Evolutionary conservation across 2,329 filamentous ascomycete genomes (phyloP), one percentile per base, ranked within the genome.

Genomic region (Botrytis fragariae): DNA sequence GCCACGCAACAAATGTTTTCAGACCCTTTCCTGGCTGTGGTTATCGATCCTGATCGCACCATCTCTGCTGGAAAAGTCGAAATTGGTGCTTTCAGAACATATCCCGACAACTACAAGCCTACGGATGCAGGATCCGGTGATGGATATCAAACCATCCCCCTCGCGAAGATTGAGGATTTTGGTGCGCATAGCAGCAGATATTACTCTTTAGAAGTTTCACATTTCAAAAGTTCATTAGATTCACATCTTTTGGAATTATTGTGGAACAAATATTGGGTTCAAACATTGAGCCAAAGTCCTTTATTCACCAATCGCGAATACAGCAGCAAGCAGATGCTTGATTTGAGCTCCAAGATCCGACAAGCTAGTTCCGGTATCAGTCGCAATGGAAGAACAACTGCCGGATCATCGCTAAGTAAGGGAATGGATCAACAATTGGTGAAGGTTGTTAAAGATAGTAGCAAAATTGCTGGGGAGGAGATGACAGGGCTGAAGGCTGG

Each of bases 261-360:
- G 44, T 98, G 96, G 96, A 97, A 98, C 85, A 98, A 98, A 83
- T 99, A 99, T 86, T 97, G 94, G 96, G 95, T 98, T 48, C 93
- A 97, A 80, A 99, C 96, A 9, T 88, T 99, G 32, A 97, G 94
- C 45, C 93, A 97, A 79, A 96, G 91, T 78, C 95, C 95, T 35
- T 87, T 98, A 7, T 91, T 97, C 79, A 94, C 93, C 72, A 98
- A 97, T 80, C 92, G 95, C 76, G 95, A 98, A 78, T 99, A 95
- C 81, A 92, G 91, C 70, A 97, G 92, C 79, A 96, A 95, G 82
- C 95, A 98, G 83, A 96, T 99, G 83, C 86, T 91, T 67, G 96
- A 99, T 82, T 86, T 98, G 61, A 92, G 92, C 59, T 89, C 90
- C 77, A 98, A 97, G 84, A 91, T 97, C 77, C 86, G 87, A 77